Base-by-base conservation (phyloP, 176 grass and related monocot species). In the Panicum miliaceum region DNA sequence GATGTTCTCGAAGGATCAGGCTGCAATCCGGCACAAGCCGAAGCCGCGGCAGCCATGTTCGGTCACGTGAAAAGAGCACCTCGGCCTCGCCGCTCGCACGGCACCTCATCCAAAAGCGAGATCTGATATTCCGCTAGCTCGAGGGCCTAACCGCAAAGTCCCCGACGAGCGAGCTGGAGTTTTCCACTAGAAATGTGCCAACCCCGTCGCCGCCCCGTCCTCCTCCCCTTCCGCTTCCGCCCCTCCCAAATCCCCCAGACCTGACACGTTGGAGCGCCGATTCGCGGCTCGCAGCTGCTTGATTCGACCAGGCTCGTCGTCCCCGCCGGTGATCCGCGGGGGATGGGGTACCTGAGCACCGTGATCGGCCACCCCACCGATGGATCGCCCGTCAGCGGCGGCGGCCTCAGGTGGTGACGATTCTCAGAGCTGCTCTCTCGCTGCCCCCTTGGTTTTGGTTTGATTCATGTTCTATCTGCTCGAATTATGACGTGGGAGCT, bases 301-400 rank as follows among this genome's bases (percentile, higher is more conserved):
- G 56, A 36, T 71, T 51, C 52, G 34, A 70, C 6, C 43, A 4
- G 37, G 42, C 7, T 69, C 16, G 27, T 35, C 82, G 29, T 3
- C 16, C 7, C n/a, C 10, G 58, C 65, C 0, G 7, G 76, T 36
- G 77, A 80, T 85, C 83, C 12, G 38, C 15, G 48, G 1, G 71
- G 36, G 56, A 90, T 90, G 89, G 89, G 89, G 59, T 90, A 90
- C 84, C 36, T 90, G 50, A 90, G 89, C 79, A 43, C 84, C 12
- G 84, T 90, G 74, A 90, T 90, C 89, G 88, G 88, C 62, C 70
- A 89, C 82, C 80, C 89, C 41, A 90, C 89, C 19, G 89, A 90
- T 23, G 89, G 89, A 27, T 87, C 84, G 80, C 84, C 84, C 6
- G 89, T 80, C 80, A 90, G 89, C 84, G 89, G 89, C 80, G 81